A percentile compares a stretch with the other conserved stretches of the same genome.
Conservation (phyloP, 1,284 basidiomycete species). For the Microbotryomycetes sp. region DNA sequence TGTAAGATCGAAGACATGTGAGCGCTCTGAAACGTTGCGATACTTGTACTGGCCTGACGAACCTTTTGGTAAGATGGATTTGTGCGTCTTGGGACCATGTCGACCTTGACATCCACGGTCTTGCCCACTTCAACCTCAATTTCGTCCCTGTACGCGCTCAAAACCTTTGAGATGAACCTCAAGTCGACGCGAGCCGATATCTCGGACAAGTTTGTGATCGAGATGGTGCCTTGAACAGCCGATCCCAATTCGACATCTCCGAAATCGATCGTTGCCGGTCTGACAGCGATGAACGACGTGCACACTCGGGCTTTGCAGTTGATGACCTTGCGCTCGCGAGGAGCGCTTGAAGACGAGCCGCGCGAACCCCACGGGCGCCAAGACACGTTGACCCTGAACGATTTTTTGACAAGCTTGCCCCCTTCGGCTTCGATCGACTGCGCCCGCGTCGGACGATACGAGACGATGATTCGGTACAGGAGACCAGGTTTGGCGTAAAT, state of each 20-base stretch:
- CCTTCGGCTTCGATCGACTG: slow-evolving; percentile 36
- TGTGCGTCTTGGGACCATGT: slow-evolving; percentile 48
- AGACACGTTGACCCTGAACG: slow-evolving; percentile 45
- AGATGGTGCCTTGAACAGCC: slow-evolving; percentile 42
- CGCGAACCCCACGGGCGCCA: slow-evolving; percentile 9
- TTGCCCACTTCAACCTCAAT: slow-evolving; percentile 46
- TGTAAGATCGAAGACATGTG: slow-evolving; percentile 30
- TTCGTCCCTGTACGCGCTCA: slow-evolving; percentile 47
- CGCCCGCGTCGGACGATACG: slow-evolving; percentile 43
- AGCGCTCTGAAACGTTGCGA: slow-evolving; percentile 39
- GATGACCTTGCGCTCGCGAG: slow-evolving; percentile 38
- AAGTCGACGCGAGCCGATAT: slow-evolving; percentile 46
- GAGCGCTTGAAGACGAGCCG: slow-evolving; percentile 8
- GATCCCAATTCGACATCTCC: slow-evolving; percentile 48
- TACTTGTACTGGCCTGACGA: slow-evolving; percentile 43
- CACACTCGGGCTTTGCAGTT: slow-evolving; percentile 45
- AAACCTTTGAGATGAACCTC: slow-evolving; percentile 47
- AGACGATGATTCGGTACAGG: slow-evolving; percentile 47
- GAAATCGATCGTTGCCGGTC: slow-evolving; percentile 45
- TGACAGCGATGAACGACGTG: slow-evolving; percentile 45
- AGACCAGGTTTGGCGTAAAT: slow-evolving; percentile 47
- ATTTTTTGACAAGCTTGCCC: slow-evolving; percentile 41
- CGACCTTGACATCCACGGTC: slow-evolving; percentile 46
- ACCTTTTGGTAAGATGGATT: slow-evolving; percentile 47
- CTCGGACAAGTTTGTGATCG: slow-evolving; percentile 44